Conservation (phyloP, 1,139 yeast species). For the Hemisphaericaspora xylofermentans region DNA sequence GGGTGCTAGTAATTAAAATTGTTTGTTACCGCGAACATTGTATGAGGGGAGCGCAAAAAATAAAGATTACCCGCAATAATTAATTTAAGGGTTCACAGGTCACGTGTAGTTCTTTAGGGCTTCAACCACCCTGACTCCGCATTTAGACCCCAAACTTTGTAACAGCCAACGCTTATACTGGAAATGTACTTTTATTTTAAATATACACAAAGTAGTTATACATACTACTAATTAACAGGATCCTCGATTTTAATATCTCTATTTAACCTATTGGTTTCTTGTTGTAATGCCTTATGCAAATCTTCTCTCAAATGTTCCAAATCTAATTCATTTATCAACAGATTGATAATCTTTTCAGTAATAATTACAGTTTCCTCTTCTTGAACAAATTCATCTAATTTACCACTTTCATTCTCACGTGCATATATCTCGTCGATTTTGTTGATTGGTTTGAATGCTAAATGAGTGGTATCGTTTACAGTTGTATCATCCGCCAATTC, state of each 20-base stretch:
- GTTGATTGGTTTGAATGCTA: constrained; percentile 21
- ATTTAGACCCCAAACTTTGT: background rate
- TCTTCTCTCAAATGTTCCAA: constrained; percentile 40
- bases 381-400: constrained; percentile 16
- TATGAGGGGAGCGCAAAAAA: background rate
- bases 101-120: constrained; percentile 2
- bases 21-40: too few relatives aligned
- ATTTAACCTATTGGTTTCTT: constrained; percentile 37
- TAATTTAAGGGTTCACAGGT: background rate
- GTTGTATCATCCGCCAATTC: constrained; percentile 11
- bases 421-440: constrained; percentile 21
- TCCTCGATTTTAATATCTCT: constrained; percentile 20
- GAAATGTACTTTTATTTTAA: background rate
- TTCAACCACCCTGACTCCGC: background rate
- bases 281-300: constrained; percentile 46
- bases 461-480: constrained; percentile 23
- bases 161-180: background rate
- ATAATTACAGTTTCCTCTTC: constrained; percentile 32
- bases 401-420: constrained; percentile 10
- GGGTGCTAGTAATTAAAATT: background rate
- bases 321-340: constrained; percentile 25
- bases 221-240: constrained; percentile 16
- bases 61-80: constrained; percentile 1
- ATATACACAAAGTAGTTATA: background rate
- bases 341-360: constrained; percentile 32